Evolutionary conservation across 768 basidiomycete species (phyloP).

Genomic region (Roridomyces roridus): DNA sequence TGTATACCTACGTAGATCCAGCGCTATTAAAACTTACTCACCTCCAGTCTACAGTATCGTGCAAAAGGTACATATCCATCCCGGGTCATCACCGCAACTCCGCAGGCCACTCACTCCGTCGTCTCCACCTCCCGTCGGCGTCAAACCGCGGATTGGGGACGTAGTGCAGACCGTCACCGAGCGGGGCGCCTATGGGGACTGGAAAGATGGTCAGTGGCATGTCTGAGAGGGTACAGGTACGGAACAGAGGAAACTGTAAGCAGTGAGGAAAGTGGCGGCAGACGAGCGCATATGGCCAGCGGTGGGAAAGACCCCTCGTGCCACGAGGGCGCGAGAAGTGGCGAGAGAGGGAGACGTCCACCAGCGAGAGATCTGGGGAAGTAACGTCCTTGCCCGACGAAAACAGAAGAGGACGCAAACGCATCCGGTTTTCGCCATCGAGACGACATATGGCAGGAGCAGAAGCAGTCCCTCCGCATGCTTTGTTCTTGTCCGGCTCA

Average conservation of each 20-base stretch:
- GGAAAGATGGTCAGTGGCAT: neutral
- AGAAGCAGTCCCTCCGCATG: too few relatives aligned
- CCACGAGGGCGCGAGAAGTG: constrained; percentile 1
- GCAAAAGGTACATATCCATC: neutral
- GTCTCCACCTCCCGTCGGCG: constrained; percentile 66
- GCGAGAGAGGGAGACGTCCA: neutral
- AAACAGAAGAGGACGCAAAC: too few relatives aligned
- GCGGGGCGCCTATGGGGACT: constrained; percentile 58
- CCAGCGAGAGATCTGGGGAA: neutral
- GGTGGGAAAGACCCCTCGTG: too few relatives aligned
- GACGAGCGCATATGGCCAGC: too few relatives aligned
- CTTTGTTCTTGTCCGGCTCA: too few relatives aligned
- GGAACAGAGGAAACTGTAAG: neutral
- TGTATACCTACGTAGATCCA: too few relatives aligned
- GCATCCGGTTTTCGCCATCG: too few relatives aligned
- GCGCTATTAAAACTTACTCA: too few relatives aligned
- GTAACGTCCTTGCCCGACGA: too few relatives aligned
- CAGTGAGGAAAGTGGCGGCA: neutral
- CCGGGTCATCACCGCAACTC: constrained; percentile 67
- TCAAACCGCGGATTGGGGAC: constrained; percentile 79
- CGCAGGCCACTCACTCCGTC: constrained; percentile 73
- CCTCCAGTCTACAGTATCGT: constrained; percentile 5
- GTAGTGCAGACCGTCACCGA: constrained; percentile 67
- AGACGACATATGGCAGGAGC: too few relatives aligned
- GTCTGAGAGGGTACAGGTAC: neutral